Base-by-base conservation (phyloP, 306 rosid species). In the Corylus avellana region DNA sequence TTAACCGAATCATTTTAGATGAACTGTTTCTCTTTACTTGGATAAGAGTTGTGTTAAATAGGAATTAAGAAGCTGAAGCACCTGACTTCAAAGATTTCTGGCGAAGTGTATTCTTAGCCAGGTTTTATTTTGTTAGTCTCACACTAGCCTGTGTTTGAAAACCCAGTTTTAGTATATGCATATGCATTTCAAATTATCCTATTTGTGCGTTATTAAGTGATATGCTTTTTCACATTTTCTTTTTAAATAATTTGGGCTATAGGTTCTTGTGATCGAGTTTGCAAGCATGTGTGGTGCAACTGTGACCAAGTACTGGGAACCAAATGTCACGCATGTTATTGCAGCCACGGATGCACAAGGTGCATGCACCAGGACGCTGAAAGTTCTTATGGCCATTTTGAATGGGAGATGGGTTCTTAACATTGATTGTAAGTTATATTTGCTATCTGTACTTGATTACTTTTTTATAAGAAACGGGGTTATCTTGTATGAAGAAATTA, bases 321-420 rank as follows among this genome's bases (percentile, higher is more conserved):
- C 88, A 25, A 70, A 91, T 63, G 98, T 93, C 73, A 93, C 97
- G 17, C 99, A 93, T 73, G 90, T 93, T 73, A 87, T 95, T 76
- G 99, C 98, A 42, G 89, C 97, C 59, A 85, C 88, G 7, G 92
- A 93, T 84, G 91, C 82, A 69, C 87, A 89, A 16, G 98, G 93
- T 78, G 96, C 97, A 42, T 95, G 94, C 84, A 84, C 93, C 29
- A 84, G 99, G 84, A 95, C 99, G 1, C 82, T 91, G 64, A 92
- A 93, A 85, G 92, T 89, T 59, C 90, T 92, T 54, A 89, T 88
- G 98, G 99, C 89, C 70, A 89, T 93, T 86, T 79, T 93, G 76
- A 83, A 87, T 74, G 99, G 98, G 59, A 85, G 79, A 76, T 95
- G 99, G 99, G 66, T 95, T 81, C 89, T 95, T 78, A 93, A 87